Evolutionary conservation across 805 yeast genomes (phyloP), one percentile per base, ranked within the genome.

Genomic region (Babjeviella inositovora): DNA sequence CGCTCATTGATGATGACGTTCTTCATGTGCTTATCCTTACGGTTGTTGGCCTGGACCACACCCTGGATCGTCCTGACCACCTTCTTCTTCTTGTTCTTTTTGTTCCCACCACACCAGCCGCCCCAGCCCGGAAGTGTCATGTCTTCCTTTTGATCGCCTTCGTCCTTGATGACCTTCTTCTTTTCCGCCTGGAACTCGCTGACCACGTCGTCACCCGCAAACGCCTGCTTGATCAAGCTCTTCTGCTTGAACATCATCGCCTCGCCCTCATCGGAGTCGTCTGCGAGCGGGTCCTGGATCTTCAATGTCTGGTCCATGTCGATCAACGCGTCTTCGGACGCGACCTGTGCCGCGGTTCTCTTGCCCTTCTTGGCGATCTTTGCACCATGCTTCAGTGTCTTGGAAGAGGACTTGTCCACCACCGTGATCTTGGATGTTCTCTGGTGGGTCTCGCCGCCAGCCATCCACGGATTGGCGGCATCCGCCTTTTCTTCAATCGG

Each of bases 51-150:
- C 16, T 62, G 60, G 18, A 67, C 74, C 23, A 84, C 71, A 22
- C 98, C 97, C 38, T 73, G 69, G 14, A 80, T 55, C 33, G 69
- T 79, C 36, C 76, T 69, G 17, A 74, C 58, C 26, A 76, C 58
- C 43, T 70, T 75, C 41, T 68, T 64, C 43, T 66, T 70, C 41
- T 62, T 61, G 43, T 54, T 53, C 10, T 34, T 41, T 28, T 38
- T 48, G 31, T 43, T 48, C 7, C 64, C 68, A 18, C 95, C 95
- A 7, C 87, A 77, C 98, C 98, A 90, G 20, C 76, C 79, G 22
- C 97, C 97, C 96, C 97, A 90, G 2, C 98, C 98, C 3, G 96
- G 97, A 24, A 85, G 50, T 0, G 93, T 75, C 22, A 76, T 51
- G 42, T 85, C 94, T 28, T 76, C 73, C 38, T 74, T 84, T 41